Base-by-base conservation (phyloP, 2,329 filamentous ascomycete species). In the Colletotrichum ledebouriae region DNA sequence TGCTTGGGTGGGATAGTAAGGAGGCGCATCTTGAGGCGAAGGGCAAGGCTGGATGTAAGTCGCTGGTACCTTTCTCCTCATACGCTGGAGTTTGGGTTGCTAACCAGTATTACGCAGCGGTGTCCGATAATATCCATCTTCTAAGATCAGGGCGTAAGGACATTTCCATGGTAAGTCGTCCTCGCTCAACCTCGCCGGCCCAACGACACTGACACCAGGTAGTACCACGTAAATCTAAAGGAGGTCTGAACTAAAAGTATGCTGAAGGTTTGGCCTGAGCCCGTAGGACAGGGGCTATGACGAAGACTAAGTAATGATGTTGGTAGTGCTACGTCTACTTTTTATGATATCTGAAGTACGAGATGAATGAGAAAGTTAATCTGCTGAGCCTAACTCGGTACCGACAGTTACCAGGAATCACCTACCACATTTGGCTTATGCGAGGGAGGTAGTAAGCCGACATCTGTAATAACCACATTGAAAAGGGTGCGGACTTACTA, bases 1-100 rank as follows among this genome's bases (percentile, higher is more conserved):
- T 82, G 25, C 67, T 81, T 42, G 80, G 80, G 5, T 82, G 80
- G 80, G 79, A 82, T 17, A 79, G 76, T 67, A 78, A 75, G 69
- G 78, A 79, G 44, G 79, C 76, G 20, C 80, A 82, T 71, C 46
- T 78, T 37, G 73, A 63, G 10, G 73, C 72, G 56, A 73, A 73
- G 62, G 71, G 72, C n/a, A 65, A 69, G 49, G 59, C 72, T 11
- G 73, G 73, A 57, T 68, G 73, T 73, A 52, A 70, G 72, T 71
- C 47, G 25, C 25, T 25, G 25, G 25, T 15, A n/a, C 13, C 44
- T 17, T 33, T 11, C 4, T 17, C 58, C 2, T 17, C 12, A 2
- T 7, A 1, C 20, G 1, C 4, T 29, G 11, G 12, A 3, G 6
- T 20, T 7, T 9, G 6, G 3, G 1, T 15, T 9, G 49, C 52